A percentile compares a stretch with the other conserved stretches of the same genome.
These are phyloP conservation scores for Eucalyptus urophylla DNA, from an alignment of 345 rosid species.

Conservation along the genomic window DNA sequence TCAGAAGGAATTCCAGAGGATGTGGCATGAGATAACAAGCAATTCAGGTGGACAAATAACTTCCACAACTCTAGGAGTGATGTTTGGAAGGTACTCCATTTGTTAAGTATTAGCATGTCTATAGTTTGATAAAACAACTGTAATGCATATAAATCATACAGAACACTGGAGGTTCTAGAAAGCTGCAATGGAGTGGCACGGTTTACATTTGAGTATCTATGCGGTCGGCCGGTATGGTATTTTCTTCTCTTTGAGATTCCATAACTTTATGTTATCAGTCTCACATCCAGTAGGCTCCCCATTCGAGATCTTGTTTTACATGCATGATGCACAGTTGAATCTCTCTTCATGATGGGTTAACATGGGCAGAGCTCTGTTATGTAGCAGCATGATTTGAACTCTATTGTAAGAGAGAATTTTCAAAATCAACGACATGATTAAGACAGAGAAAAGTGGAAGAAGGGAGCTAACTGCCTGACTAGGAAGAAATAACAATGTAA, in stretches of 20 bases:
- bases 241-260: neutral
- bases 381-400: neutral
- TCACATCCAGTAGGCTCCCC: neutral
- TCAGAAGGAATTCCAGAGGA: constrained; percentile 41
- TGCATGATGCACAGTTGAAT: neutral
- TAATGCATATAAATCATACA: constrained; percentile 7
- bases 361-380: neutral
- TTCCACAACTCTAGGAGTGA: constrained; percentile 53
- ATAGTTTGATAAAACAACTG: neutral
- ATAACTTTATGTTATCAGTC: neutral
- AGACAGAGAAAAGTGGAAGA: neutral
- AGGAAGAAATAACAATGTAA: neutral
- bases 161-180: constrained; percentile 64
- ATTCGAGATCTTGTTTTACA: neutral
- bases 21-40: constrained; percentile 55
- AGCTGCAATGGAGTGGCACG: constrained; percentile 81
- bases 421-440: neutral
- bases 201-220: constrained; percentile 73
- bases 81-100: constrained; percentile 81
- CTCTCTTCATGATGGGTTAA: neutral
- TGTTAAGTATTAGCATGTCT: neutral
- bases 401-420: neutral
- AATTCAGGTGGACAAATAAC: constrained; percentile 49
- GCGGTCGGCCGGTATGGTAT: constrained; percentile 58
- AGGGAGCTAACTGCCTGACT: neutral